phyloP scores from a whole-genome alignment of 2,329 filamentous ascomycete species.

The Xylaria digitata region DNA sequence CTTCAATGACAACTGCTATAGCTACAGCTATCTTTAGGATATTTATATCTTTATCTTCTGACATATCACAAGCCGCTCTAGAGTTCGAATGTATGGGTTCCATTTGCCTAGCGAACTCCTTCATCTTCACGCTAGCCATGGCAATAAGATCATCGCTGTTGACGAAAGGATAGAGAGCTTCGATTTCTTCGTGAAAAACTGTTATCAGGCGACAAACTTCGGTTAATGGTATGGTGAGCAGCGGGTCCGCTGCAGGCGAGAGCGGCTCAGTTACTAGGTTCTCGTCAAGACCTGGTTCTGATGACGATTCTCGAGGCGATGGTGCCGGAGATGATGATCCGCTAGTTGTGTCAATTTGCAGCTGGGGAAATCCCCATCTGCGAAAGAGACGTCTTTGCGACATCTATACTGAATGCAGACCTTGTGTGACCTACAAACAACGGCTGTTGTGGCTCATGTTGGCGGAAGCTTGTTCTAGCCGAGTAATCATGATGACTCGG shows the following conservation, averaged over 20 bases:
- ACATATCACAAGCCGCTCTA: not conserved
- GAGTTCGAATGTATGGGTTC: not conserved
- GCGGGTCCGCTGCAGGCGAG: not conserved
- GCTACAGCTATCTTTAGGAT: conserved; percentile 12
- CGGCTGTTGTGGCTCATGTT: conserved; percentile 14
- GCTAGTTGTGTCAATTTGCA: conserved; percentile 4
- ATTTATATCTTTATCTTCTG: conserved; percentile 11
- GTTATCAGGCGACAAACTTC: conserved; percentile 12
- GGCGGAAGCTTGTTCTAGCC: not conserved
- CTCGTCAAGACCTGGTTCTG: not conserved
- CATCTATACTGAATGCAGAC: conserved; percentile 20
- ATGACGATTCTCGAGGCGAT: not conserved
- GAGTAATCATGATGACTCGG: not conserved
- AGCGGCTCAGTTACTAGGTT: not conserved
- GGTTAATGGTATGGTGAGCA: conserved; percentile 3
- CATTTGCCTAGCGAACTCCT: not conserved
- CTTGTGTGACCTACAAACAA: conserved; percentile 23
- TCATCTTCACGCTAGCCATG: conserved; percentile 4
- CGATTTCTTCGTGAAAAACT: conserved; percentile 14
- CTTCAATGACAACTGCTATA: conserved; percentile 14
- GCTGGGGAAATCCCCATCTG: conserved; percentile 18
- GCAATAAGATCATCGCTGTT: conserved; percentile 12
- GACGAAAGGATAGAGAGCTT: conserved; percentile 12
- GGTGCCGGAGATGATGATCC: not conserved
- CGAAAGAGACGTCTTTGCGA: conserved; percentile 21